Evolutionary conservation across 1,284 basidiomycete species (phyloP).

Genomic region (Phylloboletellus chloephorus): DNA sequence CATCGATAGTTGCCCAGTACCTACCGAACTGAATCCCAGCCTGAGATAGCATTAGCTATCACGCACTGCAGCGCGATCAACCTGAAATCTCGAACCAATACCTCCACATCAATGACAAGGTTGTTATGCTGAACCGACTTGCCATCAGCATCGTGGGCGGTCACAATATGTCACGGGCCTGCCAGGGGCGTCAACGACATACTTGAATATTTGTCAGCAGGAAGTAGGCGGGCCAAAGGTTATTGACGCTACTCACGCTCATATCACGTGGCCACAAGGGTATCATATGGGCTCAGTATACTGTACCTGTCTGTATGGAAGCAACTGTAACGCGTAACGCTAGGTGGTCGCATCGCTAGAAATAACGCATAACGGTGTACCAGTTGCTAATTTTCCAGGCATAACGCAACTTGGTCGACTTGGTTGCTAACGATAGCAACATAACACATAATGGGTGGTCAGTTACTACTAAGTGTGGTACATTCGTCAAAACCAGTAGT

Average conservation of each 20-base stretch:
- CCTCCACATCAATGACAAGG: constrained; percentile 23
- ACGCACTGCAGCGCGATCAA: not conserved
- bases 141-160: constrained; percentile 40
- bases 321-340: too few relatives aligned
- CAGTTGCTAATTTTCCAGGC: not conserved
- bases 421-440: too few relatives aligned
- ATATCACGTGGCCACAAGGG: too few relatives aligned
- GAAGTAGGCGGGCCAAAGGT: not conserved
- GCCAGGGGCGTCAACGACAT: not conserved
- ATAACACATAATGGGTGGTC: too few relatives aligned
- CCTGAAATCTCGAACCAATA: not conserved
- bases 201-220: not conserved
- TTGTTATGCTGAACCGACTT: constrained; percentile 34
- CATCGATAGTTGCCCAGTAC: constrained; percentile 47
- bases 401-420: not conserved
- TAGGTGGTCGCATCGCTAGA: too few relatives aligned
- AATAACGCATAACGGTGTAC: constrained; percentile 1
- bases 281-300: too few relatives aligned
- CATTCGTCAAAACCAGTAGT: too few relatives aligned
- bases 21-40: constrained; percentile 28
- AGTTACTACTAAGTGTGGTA: too few relatives aligned
- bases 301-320: too few relatives aligned
- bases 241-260: not conserved
- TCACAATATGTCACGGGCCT: constrained; percentile 44
- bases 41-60: constrained; percentile 13